Percentiles rank a stretch among this genome's conserved stretches.
Conservation (phyloP, 2,329 filamentous ascomycete genomes). For the Phialophora macrospora region DNA sequence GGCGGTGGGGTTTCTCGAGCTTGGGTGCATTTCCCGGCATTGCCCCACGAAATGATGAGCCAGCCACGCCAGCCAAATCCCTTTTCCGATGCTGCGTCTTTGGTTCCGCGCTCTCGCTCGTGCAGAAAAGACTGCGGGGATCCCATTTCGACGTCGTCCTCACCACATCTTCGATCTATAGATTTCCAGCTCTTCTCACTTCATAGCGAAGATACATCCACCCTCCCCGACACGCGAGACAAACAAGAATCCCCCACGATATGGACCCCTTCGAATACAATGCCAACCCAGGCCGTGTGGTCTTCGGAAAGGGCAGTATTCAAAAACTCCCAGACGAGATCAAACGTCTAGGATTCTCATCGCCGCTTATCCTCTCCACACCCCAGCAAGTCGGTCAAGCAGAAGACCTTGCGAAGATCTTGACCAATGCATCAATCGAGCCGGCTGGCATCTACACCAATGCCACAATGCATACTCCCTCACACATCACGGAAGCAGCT, state of each 20-base stretch:
- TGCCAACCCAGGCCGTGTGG: slow-evolving; percentile 58
- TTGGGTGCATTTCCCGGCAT: slow-evolving; percentile 27
- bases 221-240: neutral
- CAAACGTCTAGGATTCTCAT: slow-evolving; percentile 53
- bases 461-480: slow-evolving; percentile 68
- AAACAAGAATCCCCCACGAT: neutral
- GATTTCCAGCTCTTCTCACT: neutral
- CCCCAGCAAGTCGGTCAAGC: slow-evolving; percentile 57
- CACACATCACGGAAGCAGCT: slow-evolving; percentile 61
- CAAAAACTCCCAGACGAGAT: slow-evolving; percentile 54
- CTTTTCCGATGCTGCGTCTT: slow-evolving; percentile 24
- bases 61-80: slow-evolving; percentile 14
- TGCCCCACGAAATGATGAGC: slow-evolving; percentile 27
- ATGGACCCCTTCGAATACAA: slow-evolving; percentile 65
- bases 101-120: slow-evolving; percentile 1
- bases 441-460: slow-evolving; percentile 60
- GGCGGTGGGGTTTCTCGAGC: slow-evolving; percentile 10
- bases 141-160: neutral
- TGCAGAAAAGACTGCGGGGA: slow-evolving; percentile 19
- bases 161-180: neutral
- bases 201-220: neutral
- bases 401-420: slow-evolving; percentile 51
- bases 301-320: slow-evolving; percentile 63
- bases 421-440: slow-evolving; percentile 47
- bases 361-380: slow-evolving; percentile 63